Conservation (phyloP, 2,329 filamentous ascomycete genomes). For the Macrophomina pseudophaseolina region DNA sequence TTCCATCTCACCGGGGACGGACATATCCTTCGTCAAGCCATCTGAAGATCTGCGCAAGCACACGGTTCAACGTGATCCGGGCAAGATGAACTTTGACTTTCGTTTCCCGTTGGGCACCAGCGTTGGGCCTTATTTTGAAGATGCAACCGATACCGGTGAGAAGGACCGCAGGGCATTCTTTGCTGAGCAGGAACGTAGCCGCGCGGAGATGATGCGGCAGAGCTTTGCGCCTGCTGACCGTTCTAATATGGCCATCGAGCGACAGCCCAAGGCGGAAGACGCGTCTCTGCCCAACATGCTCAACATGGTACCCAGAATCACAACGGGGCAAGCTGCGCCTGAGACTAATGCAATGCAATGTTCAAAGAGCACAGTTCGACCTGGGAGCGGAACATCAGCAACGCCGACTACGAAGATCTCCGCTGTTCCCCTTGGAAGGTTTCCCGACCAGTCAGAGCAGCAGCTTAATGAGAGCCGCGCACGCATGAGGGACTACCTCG, state of each 20-base stretch:
- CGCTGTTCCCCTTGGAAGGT: not conserved
- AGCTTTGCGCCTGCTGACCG: not conserved
- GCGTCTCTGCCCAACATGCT: not conserved
- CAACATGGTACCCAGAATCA: not conserved
- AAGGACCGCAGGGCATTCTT: slow-evolving; percentile 17
- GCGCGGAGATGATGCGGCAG: slow-evolving; percentile 23
- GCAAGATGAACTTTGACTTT: slow-evolving; percentile 22
- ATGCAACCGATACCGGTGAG: not conserved
- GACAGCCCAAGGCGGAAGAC: not conserved
- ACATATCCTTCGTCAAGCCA: not conserved
- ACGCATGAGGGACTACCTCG: slow-evolving; percentile 25
- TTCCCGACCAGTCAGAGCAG: not conserved
- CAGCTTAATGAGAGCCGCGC: slow-evolving; percentile 16
- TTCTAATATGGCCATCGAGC: not conserved
- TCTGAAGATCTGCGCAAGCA: not conserved
- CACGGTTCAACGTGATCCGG: not conserved
- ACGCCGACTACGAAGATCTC: not conserved
- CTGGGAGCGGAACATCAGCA: not conserved
- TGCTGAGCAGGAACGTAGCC: slow-evolving; percentile 26
- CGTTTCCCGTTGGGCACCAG: not conserved
- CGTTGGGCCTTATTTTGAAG: not conserved
- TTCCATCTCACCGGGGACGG: not conserved
- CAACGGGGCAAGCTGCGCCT: not conserved
- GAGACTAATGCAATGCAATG: not conserved
- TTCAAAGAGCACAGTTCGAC: not conserved